These are phyloP conservation scores for Phlyctochytrium planicorne DNA, from an alignment of 192 early-diverging fungal species.

Conservation along the genomic window DNA sequence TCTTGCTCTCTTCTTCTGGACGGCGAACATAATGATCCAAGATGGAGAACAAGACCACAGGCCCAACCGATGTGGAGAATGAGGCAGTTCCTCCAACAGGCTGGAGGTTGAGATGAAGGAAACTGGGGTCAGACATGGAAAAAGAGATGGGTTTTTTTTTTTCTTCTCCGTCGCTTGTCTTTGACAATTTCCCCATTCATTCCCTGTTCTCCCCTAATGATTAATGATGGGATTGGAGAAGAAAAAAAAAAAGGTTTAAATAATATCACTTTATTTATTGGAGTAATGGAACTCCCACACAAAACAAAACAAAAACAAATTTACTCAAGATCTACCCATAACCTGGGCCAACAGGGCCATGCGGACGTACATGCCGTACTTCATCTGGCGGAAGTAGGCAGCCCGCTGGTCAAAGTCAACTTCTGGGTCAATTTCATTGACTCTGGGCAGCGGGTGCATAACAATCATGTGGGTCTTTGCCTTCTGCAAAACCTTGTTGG, in stretches of 20 bases:
- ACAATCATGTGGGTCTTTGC: constrained; percentile 97
- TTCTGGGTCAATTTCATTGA: constrained; percentile 93
- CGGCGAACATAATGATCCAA: constrained; percentile 90
- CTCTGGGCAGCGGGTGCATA: constrained; percentile 96
- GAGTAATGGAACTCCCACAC: no score
- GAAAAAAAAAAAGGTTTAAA: constrained; percentile 1
- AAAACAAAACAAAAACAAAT: no score
- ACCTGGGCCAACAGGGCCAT: constrained; percentile 95
- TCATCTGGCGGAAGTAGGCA: constrained; percentile 98
- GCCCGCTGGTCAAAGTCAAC: constrained; percentile 98
- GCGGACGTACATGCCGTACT: constrained; percentile 94
- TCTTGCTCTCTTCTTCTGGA: constrained; percentile 68
- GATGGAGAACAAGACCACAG: constrained; percentile 87
- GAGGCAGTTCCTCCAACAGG: background rate
- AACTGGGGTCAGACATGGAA: background rate
- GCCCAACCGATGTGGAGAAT: constrained; percentile 52
- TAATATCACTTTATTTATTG: no score
- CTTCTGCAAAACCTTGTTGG: constrained; percentile 78
- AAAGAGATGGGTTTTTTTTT: no score
- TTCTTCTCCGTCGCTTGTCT: no score
- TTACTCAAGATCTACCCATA: constrained; percentile 35
- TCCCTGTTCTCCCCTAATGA: no score
- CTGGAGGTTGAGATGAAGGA: constrained; percentile 1
- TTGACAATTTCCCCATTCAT: no score
- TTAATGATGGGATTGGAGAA: background rate